Evolutionary conservation across 768 basidiomycete species (phyloP).

Genomic region (Butyriboletus loyo): DNA sequence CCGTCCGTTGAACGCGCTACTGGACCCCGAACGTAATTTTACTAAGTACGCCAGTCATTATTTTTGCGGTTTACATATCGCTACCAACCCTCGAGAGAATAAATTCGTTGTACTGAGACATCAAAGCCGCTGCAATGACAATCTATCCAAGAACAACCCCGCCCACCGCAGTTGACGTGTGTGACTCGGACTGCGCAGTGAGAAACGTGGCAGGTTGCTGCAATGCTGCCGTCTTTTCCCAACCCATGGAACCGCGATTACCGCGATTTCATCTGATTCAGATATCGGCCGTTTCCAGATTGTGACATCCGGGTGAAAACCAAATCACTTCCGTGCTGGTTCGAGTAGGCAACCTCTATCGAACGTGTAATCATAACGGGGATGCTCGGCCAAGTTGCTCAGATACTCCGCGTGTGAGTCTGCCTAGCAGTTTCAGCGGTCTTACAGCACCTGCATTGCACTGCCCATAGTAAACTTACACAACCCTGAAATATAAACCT

Average conservation of each 20-base stretch:
- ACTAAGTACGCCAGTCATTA: not conserved
- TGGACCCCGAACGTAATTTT: conserved; percentile 16
- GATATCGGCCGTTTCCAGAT: not conserved
- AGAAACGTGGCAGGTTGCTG: not conserved
- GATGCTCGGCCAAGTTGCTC: conserved; percentile 4
- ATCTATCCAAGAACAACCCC: not conserved
- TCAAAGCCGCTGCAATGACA: not conserved
- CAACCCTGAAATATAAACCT: not conserved
- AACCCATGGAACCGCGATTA: conserved; percentile 1
- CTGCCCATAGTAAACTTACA: not conserved
- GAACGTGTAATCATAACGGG: conserved; percentile 1
- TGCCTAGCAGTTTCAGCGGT: not conserved
- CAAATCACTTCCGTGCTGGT: not conserved
- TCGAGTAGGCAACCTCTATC: not conserved
- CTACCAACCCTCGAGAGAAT: not conserved
- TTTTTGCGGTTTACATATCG: not conserved
- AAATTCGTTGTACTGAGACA: conserved; percentile 11
- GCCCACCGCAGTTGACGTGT: conserved; percentile 1
- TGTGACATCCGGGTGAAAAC: not conserved
- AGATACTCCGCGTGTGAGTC: not conserved
- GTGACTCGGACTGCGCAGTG: conserved; percentile 12
- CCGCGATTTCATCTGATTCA: not conserved
- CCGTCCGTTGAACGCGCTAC: not conserved
- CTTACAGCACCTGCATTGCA: not conserved
- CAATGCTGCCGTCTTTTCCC: not conserved